Percentiles rank a stretch among this genome's conserved stretches.
Evolutionary conservation across 2,329 filamentous ascomycete species (phyloP).

Genomic region (Sporothrix variecibatus): DNA sequence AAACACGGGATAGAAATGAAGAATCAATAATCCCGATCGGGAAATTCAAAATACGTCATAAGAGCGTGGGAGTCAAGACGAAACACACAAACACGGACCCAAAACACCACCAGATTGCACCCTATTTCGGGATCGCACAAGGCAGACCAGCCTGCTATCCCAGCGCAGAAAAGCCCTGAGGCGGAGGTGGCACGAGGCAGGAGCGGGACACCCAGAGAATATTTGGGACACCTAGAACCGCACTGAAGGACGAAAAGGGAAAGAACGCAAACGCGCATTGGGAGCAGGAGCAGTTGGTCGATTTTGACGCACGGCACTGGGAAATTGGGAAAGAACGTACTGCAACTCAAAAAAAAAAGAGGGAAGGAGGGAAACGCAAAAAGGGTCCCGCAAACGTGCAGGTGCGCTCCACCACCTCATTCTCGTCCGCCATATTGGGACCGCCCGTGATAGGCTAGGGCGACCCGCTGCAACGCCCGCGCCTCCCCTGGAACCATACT

Average conservation of each 20-base stretch:
- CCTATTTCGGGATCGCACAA: background rate
- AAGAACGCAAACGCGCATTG: background rate
- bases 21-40: no score
- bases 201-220: background rate
- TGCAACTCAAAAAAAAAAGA: background rate
- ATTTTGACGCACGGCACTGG: background rate
- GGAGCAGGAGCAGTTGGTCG: background rate
- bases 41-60: constrained; percentile 4
- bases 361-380: background rate
- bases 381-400: constrained; percentile 4
- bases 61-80: background rate
- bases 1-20: background rate
- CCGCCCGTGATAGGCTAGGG: constrained; percentile 23
- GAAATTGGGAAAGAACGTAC: background rate
- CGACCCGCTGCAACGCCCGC: constrained; percentile 13
- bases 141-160: constrained; percentile 17
- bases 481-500: background rate
- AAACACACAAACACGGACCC: background rate
- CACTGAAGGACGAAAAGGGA: background rate
- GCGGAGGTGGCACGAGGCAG: constrained; percentile 4
- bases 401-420: background rate
- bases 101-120: background rate
- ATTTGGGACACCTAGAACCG: background rate
- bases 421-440: constrained; percentile 21
- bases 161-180: constrained; percentile 15